phyloP scores from a whole-genome alignment of 495 filamentous ascomycete species.

The Aspergillus sparsus region DNA sequence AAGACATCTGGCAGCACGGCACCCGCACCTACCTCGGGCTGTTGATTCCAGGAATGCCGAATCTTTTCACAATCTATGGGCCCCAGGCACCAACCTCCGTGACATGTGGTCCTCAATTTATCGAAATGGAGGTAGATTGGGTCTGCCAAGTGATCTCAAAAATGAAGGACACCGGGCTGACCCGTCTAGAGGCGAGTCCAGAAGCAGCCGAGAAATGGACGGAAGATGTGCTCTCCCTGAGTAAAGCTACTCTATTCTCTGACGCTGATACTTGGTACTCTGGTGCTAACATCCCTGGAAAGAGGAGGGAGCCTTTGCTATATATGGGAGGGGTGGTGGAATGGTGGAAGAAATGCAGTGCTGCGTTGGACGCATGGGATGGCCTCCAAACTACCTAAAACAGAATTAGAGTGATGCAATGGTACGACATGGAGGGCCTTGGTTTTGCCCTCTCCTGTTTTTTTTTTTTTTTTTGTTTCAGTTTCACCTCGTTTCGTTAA shows the following conservation, averaged over 20 bases:
- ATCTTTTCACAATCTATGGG: constrained; percentile 55
- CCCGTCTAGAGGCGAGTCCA: constrained; percentile 39
- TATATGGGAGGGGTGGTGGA: constrained; percentile 41
- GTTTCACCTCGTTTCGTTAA: too few relatives aligned
- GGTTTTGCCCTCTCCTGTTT: too few relatives aligned
- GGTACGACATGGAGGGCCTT: too few relatives aligned
- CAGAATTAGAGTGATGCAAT: too few relatives aligned
- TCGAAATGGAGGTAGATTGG: constrained; percentile 55
- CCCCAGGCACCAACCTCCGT: constrained; percentile 50
- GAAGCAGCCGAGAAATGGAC: constrained; percentile 40
- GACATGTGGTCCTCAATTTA: constrained; percentile 51
- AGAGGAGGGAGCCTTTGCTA: constrained; percentile 38
- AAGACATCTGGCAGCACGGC: constrained; percentile 49
- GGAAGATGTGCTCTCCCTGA: constrained; percentile 27
- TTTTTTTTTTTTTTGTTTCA: too few relatives aligned
- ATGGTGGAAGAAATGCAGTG: neutral
- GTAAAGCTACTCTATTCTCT: constrained; percentile 36
- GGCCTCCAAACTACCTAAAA: neutral
- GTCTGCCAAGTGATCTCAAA: constrained; percentile 48
- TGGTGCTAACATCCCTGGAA: constrained; percentile 47
- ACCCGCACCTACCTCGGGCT: constrained; percentile 52
- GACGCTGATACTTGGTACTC: constrained; percentile 43
- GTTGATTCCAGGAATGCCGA: constrained; percentile 47
- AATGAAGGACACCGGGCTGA: constrained; percentile 35
- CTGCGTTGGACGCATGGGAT: neutral